Evolutionary conservation across 768 basidiomycete species (phyloP), one percentile per base, ranked within the genome.

Genomic region (Pisolithus microcarpus): DNA sequence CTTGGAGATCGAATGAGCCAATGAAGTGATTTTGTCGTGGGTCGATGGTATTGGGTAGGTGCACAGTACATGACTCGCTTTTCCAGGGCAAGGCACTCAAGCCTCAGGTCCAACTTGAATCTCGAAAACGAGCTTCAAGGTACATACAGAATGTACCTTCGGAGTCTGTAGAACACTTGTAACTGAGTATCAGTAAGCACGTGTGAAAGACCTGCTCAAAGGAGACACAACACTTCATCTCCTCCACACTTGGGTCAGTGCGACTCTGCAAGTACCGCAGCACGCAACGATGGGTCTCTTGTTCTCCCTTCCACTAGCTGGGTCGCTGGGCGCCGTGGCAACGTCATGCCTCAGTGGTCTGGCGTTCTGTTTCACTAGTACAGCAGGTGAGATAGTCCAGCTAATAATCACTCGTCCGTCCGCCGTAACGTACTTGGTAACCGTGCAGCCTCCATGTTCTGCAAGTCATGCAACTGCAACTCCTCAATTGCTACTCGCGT

Each of bases 391-490:
- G 30, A 10, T 9, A 30, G 53, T 15, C 13, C 15, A 2, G 34
- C 3, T 34, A 34, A 34, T 13, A 13, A 1, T 34, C 13, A 34
- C 13, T 5, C 1, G 13, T 15, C 19, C 7, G 26, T 11, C 52
- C 56, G 55, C 57, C 11, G 56, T 61, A 46, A 3, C 10, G 0
- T 37, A 26, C 52, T 57, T 46, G 55, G 46, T 2, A 30, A 30
- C 6, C 11, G 34, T 36, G 13, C 70, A 84, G 93, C 94, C 4
- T 92, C 90, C 31, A 92, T 95, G 81, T 91, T 96, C 73, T 93
- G 85, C 79, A 97, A 96, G 75, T 92, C 89, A 31, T 99, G 95
- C 70, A 98, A 98, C 65, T 99, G 96, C 72, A 97, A 98, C 65
- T 95, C 92, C 8, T 95, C 92, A 0, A 97, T 99, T 59, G 96